Evolutionary conservation across 139 green algal species (phyloP).

Genomic region (Picochlorum sp.): DNA sequence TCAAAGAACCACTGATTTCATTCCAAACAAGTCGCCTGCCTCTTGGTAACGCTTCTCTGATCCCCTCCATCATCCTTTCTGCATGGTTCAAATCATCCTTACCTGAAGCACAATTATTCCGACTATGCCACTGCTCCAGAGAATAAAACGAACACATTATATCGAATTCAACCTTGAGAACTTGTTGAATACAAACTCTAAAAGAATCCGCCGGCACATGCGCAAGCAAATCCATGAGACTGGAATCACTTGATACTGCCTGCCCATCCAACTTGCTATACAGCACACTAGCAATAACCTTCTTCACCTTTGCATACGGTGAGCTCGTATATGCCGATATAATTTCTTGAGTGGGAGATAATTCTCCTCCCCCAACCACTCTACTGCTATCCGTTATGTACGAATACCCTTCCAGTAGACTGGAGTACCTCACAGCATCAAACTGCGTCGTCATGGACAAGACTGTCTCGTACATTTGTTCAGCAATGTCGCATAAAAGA

Average conservation of each 20-base stretch:
- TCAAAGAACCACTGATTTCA: neutral
- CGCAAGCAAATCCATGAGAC: constrained; percentile 30
- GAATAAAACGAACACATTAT: neutral
- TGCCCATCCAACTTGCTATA: neutral
- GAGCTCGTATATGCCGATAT: neutral
- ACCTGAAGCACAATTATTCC: neutral
- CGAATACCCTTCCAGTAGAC: constrained; percentile 7
- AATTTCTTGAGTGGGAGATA: neutral
- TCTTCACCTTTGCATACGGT: neutral
- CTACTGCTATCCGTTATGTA: neutral
- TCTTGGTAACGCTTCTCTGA: neutral
- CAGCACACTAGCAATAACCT: neutral
- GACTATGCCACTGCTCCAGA: neutral
- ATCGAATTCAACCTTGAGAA: constrained; percentile 35
- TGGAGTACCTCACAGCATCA: neutral
- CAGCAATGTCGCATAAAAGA: neutral
- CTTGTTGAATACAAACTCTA: constrained; percentile 31
- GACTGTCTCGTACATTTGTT: neutral
- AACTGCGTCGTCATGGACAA: neutral
- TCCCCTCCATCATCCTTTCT: neutral
- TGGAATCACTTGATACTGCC: neutral
- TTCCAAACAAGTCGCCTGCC: neutral
- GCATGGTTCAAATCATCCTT: neutral
- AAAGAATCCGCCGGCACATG: constrained; percentile 40
- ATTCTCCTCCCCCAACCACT: neutral